These are phyloP conservation scores for Macrocystidia cucumis DNA, from an alignment of 1,284 basidiomycete species.

Conservation along the genomic window DNA sequence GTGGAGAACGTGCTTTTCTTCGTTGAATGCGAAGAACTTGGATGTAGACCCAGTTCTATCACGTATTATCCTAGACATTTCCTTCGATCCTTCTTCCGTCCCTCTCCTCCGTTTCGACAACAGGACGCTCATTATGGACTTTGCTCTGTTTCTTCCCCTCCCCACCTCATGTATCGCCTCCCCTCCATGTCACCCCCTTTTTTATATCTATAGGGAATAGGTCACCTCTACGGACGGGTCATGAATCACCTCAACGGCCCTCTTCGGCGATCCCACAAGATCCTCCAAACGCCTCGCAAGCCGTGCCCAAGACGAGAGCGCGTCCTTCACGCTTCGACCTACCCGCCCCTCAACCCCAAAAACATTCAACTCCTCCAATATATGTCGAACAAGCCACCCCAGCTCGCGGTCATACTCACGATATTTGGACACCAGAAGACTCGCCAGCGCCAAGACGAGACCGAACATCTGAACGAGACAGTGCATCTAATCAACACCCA, in stretches of 20 bases:
- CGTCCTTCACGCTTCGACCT: slow-evolving; percentile 24
- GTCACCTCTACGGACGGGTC: slow-evolving; percentile 23
- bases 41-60: slow-evolving; percentile 25
- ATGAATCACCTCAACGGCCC: background rate
- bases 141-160: slow-evolving; percentile 18
- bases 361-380: slow-evolving; percentile 1
- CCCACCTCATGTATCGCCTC: slow-evolving; percentile 20
- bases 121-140: slow-evolving; percentile 51
- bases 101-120: slow-evolving; percentile 39
- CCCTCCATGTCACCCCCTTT: slow-evolving; percentile 22
- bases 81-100: slow-evolving; percentile 30
- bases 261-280: background rate
- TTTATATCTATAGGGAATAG: slow-evolving; percentile 41
- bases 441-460: slow-evolving; percentile 9
- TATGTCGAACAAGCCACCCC: slow-evolving; percentile 3
- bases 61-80: slow-evolving; percentile 13
- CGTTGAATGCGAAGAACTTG: slow-evolving; percentile 43
- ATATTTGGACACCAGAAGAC: slow-evolving; percentile 15
- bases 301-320: slow-evolving; percentile 14
- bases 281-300: slow-evolving; percentile 1
- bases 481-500: slow-evolving; percentile 7
- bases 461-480: slow-evolving; percentile 8
- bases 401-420: slow-evolving; percentile 9
- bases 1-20: slow-evolving; percentile 22
- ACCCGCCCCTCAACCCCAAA: slow-evolving; percentile 9